Base-by-base conservation (phyloP, 768 basidiomycete species). In the Lactarius pseudohatsudake region DNA sequence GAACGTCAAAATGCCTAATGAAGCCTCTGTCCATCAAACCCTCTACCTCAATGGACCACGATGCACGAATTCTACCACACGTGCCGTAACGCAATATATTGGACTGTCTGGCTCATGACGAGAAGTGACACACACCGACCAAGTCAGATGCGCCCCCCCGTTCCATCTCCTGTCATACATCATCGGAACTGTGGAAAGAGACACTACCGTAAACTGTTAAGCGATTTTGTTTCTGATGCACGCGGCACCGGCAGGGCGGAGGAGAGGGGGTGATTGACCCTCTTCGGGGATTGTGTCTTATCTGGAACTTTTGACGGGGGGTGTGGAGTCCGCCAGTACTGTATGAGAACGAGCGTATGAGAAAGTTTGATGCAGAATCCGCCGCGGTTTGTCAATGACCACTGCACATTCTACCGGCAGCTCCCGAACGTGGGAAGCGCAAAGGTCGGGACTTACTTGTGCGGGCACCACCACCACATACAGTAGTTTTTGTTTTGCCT, bases 221-320 rank as follows among this genome's bases (percentile, higher is more conserved):
- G 50, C 50, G 47, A 13, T 53, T 53, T 53, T 26, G 50, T 53
- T 53, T 53, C 50, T 53, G 50, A 53, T 53, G 50, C 50, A 53
- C 50, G 50, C 50, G 50, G 50, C 50, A 50, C 47, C 47, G 9
- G 10, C 47, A 50, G 47, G 22, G 47, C 50, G 50, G 50, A 53
- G 50, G 50, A 53, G 50, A 53, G 50, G 50, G 22, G 50, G 50
- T 26, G 50, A 53, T 53, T 53, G 26, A 16, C 26, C 22, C 50
- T 26, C 50, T 53, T 26, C 26, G 50, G 50, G 5, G 13, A 53
- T 22, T 28, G 50, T 53, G 22, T 53, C 50, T 26, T 53, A 53
- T 53, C 26, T 53, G 50, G 50, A 53, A 53, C 22, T 50, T 50
- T 50, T 50, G 22, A 50, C 47, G 9, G 22, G 47, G 36, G 36